Base-by-base conservation (phyloP, 495 filamentous ascomycete genomes). In the Daldinia caldariorum region DNA sequence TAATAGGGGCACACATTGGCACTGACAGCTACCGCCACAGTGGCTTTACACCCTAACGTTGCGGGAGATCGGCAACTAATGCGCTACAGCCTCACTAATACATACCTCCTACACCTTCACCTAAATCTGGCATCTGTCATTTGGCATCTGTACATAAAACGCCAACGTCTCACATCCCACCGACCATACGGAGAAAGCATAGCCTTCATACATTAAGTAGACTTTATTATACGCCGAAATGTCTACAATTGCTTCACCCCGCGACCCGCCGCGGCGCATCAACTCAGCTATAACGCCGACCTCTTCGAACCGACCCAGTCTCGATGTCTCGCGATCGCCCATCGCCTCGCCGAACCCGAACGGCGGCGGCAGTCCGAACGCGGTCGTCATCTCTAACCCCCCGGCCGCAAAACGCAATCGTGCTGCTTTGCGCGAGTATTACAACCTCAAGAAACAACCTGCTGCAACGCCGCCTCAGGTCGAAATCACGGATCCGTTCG, bases 401-500 rank as follows among this genome's bases (percentile, higher is more conserved):
- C 50, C 79, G 63, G 49, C 76, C 35, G 67, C 72, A 49, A 74
- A 63, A 43, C 80, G 77, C 58, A 85, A 83, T 70, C 91, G 94
- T 70, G 86, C 91, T 39, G 95, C 95, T 16, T 86, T 99, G 14
- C 90, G 95, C 63, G 93, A 97, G 71, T 98, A 97, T 83, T 99
- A 98, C 80, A 92, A 92, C 70, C 86, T 98, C 61, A 91, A 90
- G 73, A 83, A 87, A 7, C 70, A 66, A 13, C 35, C 67, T 2
- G 32, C 61, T 22, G 43, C 71, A 45, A 68, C 73, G 31, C 68
- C 79, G 18, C 81, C 81, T 1, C 76, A 72, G n/a, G 73, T 82
- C 66, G 81, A 80, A 55, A 72, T 82, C 7, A 80, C 81, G n/a
- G 70, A 80, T 37, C 63, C 72, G 18, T 56, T 70, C 63, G 70